Conservation (phyloP, 345 rosid species). For the Salix suchowensis region DNA sequence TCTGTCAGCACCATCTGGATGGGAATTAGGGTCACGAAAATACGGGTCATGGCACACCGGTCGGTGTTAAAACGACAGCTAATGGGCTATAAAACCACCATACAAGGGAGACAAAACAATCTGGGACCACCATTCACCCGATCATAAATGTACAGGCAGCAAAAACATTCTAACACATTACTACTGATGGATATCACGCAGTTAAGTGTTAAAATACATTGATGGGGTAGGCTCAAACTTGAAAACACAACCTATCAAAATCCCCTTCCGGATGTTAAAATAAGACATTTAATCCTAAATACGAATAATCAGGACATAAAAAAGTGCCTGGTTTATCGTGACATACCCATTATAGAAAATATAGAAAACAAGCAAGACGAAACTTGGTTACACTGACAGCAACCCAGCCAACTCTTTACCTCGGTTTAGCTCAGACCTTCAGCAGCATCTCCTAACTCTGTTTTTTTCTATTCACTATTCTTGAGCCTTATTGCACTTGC, state of each 20-base stretch:
- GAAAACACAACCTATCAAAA: slow-evolving; percentile 24
- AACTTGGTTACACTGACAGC: slow-evolving; percentile 9
- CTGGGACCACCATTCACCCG: not conserved
- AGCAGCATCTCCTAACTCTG: slow-evolving; percentile 12
- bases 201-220: slow-evolving; percentile 13
- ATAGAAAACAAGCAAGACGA: slow-evolving; percentile 2
- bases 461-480: slow-evolving; percentile 8
- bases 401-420: slow-evolving; percentile 8
- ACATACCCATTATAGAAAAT: slow-evolving; percentile 13
- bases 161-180: not conserved
- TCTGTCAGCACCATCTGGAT: not conserved
- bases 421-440: slow-evolving; percentile 12
- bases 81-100: not conserved
- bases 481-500: slow-evolving; percentile 13
- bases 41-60: not conserved
- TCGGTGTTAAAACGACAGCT: not conserved
- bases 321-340: slow-evolving; percentile 27
- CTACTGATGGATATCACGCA: slow-evolving; percentile 3
- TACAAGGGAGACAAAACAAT: not conserved
- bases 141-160: not conserved
- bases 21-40: not conserved
- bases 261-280: slow-evolving; percentile 16
- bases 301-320: slow-evolving; percentile 35
- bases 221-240: slow-evolving; percentile 11
- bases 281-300: slow-evolving; percentile 20